phyloP scores from a whole-genome alignment of 331 rosid species.

The Arachis monticola region DNA sequence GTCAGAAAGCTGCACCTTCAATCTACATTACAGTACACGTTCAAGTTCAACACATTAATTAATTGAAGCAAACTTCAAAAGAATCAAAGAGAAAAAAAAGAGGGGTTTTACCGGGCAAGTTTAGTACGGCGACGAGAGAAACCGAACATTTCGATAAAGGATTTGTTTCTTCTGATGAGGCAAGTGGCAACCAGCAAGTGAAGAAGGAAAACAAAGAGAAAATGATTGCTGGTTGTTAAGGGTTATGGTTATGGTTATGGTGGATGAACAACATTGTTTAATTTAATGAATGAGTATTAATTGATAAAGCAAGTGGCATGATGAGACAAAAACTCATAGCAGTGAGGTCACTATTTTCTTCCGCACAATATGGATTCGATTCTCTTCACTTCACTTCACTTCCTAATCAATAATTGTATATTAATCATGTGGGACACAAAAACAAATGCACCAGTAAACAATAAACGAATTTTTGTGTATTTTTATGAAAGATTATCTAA shows the following conservation, averaged over 20 bases:
- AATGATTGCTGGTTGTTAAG: neutral
- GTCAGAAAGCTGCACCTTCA: slow-evolving; percentile 49
- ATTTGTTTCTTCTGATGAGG: neutral
- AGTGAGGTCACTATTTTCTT: neutral
- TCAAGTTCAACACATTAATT: slow-evolving; percentile 30
- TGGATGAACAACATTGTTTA: neutral
- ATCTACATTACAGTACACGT: slow-evolving; percentile 7
- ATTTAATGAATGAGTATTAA: neutral
- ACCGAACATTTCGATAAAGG: slow-evolving; percentile 63
- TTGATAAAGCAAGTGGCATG: slow-evolving; percentile 7
- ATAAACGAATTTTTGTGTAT: too few relatives aligned
- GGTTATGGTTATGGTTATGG: neutral
- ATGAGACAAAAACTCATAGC: neutral
- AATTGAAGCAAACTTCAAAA: neutral
- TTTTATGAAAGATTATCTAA: too few relatives aligned
- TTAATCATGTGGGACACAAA: too few relatives aligned
- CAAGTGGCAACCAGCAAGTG: slow-evolving; percentile 5
- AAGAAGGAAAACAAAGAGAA: neutral
- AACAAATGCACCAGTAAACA: too few relatives aligned
- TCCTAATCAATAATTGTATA: too few relatives aligned
- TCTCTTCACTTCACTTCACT: neutral
- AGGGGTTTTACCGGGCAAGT: slow-evolving; percentile 65
- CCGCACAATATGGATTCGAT: neutral
- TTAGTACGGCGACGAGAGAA: slow-evolving; percentile 90
- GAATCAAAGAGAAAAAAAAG: neutral